Evolutionary conservation across 129 eudicot genomes (phyloP), one percentile per base, ranked within the genome.

Genomic region (Scalesia atractyloides): DNA sequence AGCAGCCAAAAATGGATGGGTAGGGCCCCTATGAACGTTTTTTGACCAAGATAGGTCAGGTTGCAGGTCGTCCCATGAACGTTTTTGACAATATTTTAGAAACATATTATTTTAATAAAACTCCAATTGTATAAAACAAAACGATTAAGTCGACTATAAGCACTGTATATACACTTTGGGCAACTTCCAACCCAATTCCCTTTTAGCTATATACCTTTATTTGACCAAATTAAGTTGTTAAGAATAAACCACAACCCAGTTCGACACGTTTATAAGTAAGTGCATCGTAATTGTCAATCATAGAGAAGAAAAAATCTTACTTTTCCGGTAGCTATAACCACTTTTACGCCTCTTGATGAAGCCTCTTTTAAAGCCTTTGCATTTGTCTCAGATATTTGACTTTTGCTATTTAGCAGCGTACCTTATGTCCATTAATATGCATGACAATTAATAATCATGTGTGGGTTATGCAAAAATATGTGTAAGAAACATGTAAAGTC

Each of bases 251-350:
- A 69, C 1, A 33, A 8, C 62, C 62, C 48, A 34, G 30, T 15
- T 50, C 61, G 12, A 33, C 62, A 47, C 16, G 17, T 16, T 68
- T 14, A 30, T 2, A 30, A 1, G 48, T 48, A 68, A 49, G 64
- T 33, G 36, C 4, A 7, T 68, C 3, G 46, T 4, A 68, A n/a
- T 49, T 68, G 72, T 44, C 37, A 26, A 30, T 46, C 68, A 67
- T 19, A 71, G 20, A 46, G 36, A 67, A 82, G 19, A 66, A 64
- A 76, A 4, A 2, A 9, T 46, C 91, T 85, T 86, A 94, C 98
- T 82, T 94, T 94, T 77, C 98, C 98, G 16, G 98, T 89, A 50
- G 98, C 97, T 72, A 94, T 90, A 15, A 94, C 93, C 59, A 94
- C 87, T 81, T 88, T 90, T 39, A 94, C 76, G 73, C 96, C 98